phyloP scores from a whole-genome alignment of 352 stramenopile species.

The Phytophthora sansomeana region DNA sequence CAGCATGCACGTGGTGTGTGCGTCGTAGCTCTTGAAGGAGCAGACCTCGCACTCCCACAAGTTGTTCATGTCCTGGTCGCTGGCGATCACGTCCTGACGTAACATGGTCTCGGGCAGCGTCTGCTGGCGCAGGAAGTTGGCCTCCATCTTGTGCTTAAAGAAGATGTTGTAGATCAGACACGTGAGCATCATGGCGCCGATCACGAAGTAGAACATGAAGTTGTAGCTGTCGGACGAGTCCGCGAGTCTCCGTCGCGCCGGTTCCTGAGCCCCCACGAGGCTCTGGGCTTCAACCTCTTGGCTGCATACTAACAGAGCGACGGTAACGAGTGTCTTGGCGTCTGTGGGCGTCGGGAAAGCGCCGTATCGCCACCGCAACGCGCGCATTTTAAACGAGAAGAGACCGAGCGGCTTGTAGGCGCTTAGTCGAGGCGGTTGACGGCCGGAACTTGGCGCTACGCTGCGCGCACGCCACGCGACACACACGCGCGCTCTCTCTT shows the following conservation, averaged over 20 bases:
- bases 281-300: constrained; percentile 1
- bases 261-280: constrained; percentile 2
- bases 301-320: neutral
- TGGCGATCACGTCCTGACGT: constrained; percentile 88
- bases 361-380: constrained; percentile 25
- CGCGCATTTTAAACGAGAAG: constrained; percentile 19
- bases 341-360: neutral
- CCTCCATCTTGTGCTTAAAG: constrained; percentile 87
- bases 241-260: constrained; percentile 28
- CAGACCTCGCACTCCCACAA: constrained; percentile 94
- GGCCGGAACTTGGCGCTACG: neutral
- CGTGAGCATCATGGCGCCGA: constrained; percentile 89
- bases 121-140: constrained; percentile 73
- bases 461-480: neutral
- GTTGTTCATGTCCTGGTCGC: constrained; percentile 85
- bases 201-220: constrained; percentile 92
- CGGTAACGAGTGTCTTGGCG: neutral
- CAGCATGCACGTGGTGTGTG: constrained; percentile 88
- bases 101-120: constrained; percentile 85
- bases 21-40: constrained; percentile 92
- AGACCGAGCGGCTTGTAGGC: neutral
- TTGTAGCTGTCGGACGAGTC: constrained; percentile 80
- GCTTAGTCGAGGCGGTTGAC: neutral
- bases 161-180: constrained; percentile 91
- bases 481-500: neutral